These are phyloP conservation scores for Kentomonas sorsogonicus DNA, from an alignment of 208 protist genomes.

Conservation along the genomic window DNA sequence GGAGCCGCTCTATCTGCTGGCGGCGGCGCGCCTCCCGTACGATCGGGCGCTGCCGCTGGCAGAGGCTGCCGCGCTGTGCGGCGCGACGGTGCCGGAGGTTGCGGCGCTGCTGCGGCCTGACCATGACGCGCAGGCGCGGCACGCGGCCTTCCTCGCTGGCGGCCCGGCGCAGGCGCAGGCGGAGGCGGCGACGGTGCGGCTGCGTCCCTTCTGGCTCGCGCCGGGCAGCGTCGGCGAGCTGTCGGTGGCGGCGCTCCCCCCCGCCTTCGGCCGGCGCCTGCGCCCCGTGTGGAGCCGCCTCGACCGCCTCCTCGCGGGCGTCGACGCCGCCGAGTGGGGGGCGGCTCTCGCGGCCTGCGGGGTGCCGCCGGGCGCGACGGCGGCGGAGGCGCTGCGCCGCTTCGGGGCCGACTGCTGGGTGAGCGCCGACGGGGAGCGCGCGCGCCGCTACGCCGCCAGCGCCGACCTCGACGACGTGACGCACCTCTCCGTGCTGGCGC, in stretches of 20 bases:
- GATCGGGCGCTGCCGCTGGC: background rate
- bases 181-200: constrained; percentile 22
- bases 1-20: too few relatives aligned
- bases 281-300: constrained; percentile 58
- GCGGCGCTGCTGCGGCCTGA: background rate
- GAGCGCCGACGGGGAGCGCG: constrained; percentile 16
- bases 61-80: background rate
- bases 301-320: constrained; percentile 25
- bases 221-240: constrained; percentile 47
- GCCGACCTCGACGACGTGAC: constrained; percentile 56
- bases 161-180: background rate
- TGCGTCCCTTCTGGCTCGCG: constrained; percentile 71
- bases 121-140: background rate
- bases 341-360: constrained; percentile 7
- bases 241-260: constrained; percentile 15
- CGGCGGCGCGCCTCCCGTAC: too few relatives aligned
- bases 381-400: constrained; percentile 25
- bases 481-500: constrained; percentile 28
- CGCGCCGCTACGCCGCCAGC: constrained; percentile 44
- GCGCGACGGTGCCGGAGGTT: background rate
- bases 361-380: constrained; percentile 4
- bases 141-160: background rate
- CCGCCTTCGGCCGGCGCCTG: constrained; percentile 25
- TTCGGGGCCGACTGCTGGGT: constrained; percentile 56
- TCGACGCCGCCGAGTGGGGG: constrained; percentile 13